A percentile compares a stretch with the other conserved stretches of the same genome.
phyloP scores from a whole-genome alignment of 1,284 basidiomycete species.

The Neolentinus lepideus region DNA sequence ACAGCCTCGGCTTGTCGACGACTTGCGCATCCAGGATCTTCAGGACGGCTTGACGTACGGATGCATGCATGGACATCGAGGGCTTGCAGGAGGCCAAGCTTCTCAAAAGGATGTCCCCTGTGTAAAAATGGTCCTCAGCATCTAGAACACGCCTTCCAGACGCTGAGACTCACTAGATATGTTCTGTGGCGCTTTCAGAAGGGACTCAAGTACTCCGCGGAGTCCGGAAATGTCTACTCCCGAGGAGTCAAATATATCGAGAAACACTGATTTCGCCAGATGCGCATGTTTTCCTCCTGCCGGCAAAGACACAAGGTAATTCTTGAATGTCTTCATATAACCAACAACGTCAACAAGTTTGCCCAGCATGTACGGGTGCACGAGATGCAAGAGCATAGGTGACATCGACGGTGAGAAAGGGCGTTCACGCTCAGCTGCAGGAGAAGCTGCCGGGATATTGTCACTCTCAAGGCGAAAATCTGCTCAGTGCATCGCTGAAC shows the following conservation, averaged over 20 bases:
- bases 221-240: constrained; percentile 52
- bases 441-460: constrained; percentile 1
- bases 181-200: constrained; percentile 7
- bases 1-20: constrained; percentile 56
- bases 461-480: not conserved
- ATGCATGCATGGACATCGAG: constrained; percentile 4
- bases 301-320: constrained; percentile 39
- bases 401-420: constrained; percentile 6
- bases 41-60: constrained; percentile 35
- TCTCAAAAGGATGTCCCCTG: constrained; percentile 41
- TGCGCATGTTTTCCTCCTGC: constrained; percentile 52
- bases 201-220: constrained; percentile 35
- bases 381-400: constrained; percentile 48
- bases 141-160: constrained; percentile 8
- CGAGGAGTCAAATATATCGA: constrained; percentile 55
- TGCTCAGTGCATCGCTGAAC: constrained; percentile 2
- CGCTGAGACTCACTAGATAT: not conserved
- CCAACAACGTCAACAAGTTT: constrained; percentile 39
- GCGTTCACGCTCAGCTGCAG: not conserved
- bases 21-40: constrained; percentile 39
- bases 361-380: constrained; percentile 51
- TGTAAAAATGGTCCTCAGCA: constrained; percentile 10
- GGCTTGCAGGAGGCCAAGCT: constrained; percentile 42
- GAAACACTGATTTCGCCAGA: constrained; percentile 52
- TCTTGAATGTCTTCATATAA: constrained; percentile 53